Evolutionary conservation across 805 yeast genomes (phyloP), one percentile per base, ranked within the genome.

Genomic region (Lipomyces yamanashiensis): DNA sequence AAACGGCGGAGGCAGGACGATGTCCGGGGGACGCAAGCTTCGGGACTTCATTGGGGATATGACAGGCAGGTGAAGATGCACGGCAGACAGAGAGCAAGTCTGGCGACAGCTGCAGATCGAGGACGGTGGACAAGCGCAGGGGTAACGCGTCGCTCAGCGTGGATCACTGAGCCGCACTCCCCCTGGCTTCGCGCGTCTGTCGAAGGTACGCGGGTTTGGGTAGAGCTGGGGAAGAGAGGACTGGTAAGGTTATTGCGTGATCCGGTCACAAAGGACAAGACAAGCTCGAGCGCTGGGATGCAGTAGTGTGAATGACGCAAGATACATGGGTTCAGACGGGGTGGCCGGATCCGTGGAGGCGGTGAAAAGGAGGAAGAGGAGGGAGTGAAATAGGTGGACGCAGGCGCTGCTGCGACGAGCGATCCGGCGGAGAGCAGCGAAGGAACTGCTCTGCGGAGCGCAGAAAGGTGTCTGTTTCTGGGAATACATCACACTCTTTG

Each of bases 21-120:
- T 63, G 49, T 59, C 63, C 1, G 67, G 67, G 2, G 67, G 67
- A 19, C 67, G 67, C 13, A 59, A 37, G 9, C 47, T 53, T 21
- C 63, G 50, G 44, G 63, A 45, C 51, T 55, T 54, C 67, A 63
- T 63, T 34, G 37, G n/a, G 13, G 53, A 17, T 33, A 41, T 12
- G 15, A 37, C 41, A 23, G n/a, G 23, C 28, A 36, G 19, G 9
- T 12, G 44, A 43, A 13, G 21, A 28, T 28, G 28, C 28, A 28
- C 2, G 5, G 28, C 28, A 28, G 28, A 3, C 28, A 28, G 28
- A 28, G 28, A 28, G 28, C 28, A 23, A 13, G 40, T 23, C 23
- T 13, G 41, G 54, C 1, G 36, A n/a, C 23, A 57, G 43, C 33
- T 19, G 51, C 2, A 19, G 40, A 37, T 2, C 21, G 47, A 39